Percentiles rank a stretch among this genome's conserved stretches.
phyloP scores from a whole-genome alignment of 2,329 filamentous ascomycete genomes.

The Diplodia sapinea region DNA sequence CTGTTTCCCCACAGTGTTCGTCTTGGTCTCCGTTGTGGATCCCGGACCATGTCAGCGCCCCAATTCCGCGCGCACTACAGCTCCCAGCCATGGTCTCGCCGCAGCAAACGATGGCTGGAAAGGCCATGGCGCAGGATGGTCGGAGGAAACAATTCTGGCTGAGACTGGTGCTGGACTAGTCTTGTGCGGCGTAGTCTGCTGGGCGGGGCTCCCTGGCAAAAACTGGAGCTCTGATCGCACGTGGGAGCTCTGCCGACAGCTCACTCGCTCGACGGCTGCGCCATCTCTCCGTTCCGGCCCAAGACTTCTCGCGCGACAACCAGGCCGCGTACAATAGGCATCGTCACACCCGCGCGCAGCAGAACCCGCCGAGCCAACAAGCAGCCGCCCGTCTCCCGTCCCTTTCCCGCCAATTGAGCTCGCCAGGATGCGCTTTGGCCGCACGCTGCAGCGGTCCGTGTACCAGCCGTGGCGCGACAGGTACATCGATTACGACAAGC shows the following conservation, averaged over 20 bases:
- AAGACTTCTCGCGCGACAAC: not conserved
- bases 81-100: not conserved
- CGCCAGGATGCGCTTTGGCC: constrained; percentile 83
- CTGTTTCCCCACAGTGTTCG: constrained; percentile 1
- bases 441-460: constrained; percentile 78
- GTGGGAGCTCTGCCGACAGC: constrained; percentile 21
- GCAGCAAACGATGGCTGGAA: not conserved
- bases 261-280: constrained; percentile 7
- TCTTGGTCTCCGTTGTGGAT: not conserved
- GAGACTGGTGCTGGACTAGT: not conserved
- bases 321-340: not conserved
- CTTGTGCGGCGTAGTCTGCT: constrained; percentile 5
- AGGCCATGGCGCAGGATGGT: not conserved
- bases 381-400: not conserved
- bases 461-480: constrained; percentile 90
- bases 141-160: not conserved
- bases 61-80: not conserved
- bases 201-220: constrained; percentile 10
- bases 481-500: constrained; percentile 94
- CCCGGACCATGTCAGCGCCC: not conserved
- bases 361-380: not conserved
- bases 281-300: constrained; percentile 1
- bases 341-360: not conserved
- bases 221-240: constrained; percentile 26
- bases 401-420: not conserved